phyloP scores from a whole-genome alignment of 2,329 filamentous ascomycete genomes.

The Talaromyces verruculosus region DNA sequence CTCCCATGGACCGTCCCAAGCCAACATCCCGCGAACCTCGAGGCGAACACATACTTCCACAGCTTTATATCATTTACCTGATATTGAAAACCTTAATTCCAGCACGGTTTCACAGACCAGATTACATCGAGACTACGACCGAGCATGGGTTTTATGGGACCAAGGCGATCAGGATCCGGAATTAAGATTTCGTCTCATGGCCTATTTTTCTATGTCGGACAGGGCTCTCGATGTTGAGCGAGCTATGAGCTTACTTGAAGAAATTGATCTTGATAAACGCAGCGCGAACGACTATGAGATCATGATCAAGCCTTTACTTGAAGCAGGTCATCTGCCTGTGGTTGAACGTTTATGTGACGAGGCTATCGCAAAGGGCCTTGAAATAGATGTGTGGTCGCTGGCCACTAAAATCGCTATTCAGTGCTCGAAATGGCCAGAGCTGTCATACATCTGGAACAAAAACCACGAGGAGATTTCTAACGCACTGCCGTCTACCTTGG shows the following conservation, averaged over 20 bases:
- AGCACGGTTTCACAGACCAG: constrained; percentile 8
- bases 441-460: constrained; percentile 33
- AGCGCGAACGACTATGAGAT: constrained; percentile 47
- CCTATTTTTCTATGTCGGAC: constrained; percentile 43
- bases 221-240: constrained; percentile 43
- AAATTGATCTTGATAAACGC: constrained; percentile 39
- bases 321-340: constrained; percentile 38
- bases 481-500: constrained; percentile 23
- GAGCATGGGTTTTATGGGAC: constrained; percentile 46
- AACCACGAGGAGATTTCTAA: constrained; percentile 12
- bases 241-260: constrained; percentile 48
- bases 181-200: constrained; percentile 33
- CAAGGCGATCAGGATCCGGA: constrained; percentile 31
- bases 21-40: not conserved
- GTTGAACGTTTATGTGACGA: constrained; percentile 45
- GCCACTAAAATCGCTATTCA: constrained; percentile 34
- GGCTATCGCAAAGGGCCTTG: constrained; percentile 33
- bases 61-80: not conserved
- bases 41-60: constrained; percentile 10
- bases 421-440: constrained; percentile 36
- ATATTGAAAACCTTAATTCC: not conserved
- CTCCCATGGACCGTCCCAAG: not conserved
- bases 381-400: constrained; percentile 32
- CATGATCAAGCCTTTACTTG: constrained; percentile 47
- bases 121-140: constrained; percentile 32